Conservation (phyloP, 345 rosid genomes). For the Odontarrhena argentea region DNA sequence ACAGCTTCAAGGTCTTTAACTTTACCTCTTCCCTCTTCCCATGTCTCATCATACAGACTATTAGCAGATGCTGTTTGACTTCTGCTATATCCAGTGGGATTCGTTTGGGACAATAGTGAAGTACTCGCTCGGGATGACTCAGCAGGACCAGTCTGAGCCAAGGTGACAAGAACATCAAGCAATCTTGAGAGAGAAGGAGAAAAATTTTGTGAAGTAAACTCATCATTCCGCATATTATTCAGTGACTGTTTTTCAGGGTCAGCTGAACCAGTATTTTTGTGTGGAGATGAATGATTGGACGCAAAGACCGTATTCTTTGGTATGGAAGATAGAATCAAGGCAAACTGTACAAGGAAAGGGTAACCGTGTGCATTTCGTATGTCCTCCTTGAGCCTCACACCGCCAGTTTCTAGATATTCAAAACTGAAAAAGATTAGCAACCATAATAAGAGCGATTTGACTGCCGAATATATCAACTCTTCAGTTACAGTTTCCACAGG, state of each 20-base stretch:
- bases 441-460: conserved; percentile 7
- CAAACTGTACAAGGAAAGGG: conserved; percentile 96
- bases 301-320: conserved; percentile 47
- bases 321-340: conserved; percentile 68
- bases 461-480: conserved; percentile 5
- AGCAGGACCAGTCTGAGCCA: conserved; percentile 82
- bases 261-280: conserved; percentile 33
- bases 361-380: conserved; percentile 97
- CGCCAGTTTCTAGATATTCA: conserved; percentile 74
- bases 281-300: conserved; percentile 42
- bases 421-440: conserved; percentile 43
- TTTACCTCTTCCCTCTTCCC: conserved; percentile 72
- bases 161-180: conserved; percentile 87
- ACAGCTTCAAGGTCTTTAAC: conserved; percentile 98
- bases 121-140: conserved; percentile 53
- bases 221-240: conserved; percentile 40
- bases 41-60: conserved; percentile 54
- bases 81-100: conserved; percentile 55
- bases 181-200: conserved; percentile 83
- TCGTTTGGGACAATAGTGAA: conserved; percentile 53
- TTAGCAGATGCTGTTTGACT: conserved; percentile 58
- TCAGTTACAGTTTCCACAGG: conserved; percentile 21
- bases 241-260: conserved; percentile 38
- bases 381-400: conserved; percentile 87
- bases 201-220: conserved; percentile 47